Base-by-base conservation (phyloP, 2,329 filamentous ascomycete species). In the Talaromyces sp. region DNA sequence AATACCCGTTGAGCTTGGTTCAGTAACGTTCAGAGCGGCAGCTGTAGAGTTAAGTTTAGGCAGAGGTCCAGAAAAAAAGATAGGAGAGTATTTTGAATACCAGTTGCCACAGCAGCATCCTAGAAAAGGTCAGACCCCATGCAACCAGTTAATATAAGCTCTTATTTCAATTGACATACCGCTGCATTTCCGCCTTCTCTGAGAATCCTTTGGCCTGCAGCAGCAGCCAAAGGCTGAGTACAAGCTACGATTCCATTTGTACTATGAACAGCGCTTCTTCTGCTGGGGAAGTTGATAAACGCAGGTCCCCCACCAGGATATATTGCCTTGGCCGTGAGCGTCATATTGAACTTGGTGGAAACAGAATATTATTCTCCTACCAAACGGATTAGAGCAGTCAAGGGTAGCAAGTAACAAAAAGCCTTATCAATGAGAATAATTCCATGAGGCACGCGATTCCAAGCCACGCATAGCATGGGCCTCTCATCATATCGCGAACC, bases 21-120 rank as follows among this genome's bases (percentile, higher is more conserved):
- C 95, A 0, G 93, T 96, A 71, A 98, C 85, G 76, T 97, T 98
- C 60, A 99, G 81, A 5, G 87, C 92, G 32, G 95, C 95, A 51
- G 95, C 93, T 91, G 51, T 57, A 58, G 27, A 21, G 31, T 11
- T 56, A 51, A 2, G 9, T 7, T 64, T 67, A 55, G 60, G 21
- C 51, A 46, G 35, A 21, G 17, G 13, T 32, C 7, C 10, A 24
- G 43, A 56, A 41, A 27, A 27, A 13, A 17, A 52, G 13, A 58
- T 17, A 3, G 24, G 31, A 31, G 26, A 29, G n/a, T 26, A 27
- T 32, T 38, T 19, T 54, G 78, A 83, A 64, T 81, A 90, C 88
- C 89, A 63, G 96, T 91, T 50, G 95, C 95, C 4, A 98, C 91
- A 9, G 95, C 93, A n/a, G 95, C 93, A 80, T 98, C 93, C 91